phyloP scores from a whole-genome alignment of 495 filamentous ascomycete species.

The Talaromyces liani region DNA sequence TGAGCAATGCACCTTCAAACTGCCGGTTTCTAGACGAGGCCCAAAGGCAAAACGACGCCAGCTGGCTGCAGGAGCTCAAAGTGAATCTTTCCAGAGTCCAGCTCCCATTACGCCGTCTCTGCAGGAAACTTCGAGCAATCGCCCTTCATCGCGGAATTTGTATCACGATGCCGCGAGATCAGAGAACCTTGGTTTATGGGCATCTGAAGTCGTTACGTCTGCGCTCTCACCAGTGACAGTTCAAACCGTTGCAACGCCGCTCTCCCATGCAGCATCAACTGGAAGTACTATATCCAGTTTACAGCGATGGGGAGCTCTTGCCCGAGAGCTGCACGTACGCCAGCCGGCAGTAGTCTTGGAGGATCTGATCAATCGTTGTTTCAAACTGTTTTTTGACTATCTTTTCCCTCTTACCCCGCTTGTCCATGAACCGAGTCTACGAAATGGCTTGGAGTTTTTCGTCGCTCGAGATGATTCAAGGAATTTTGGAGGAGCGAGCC shows the following conservation, averaged over 20 bases:
- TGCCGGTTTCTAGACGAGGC: conserved; percentile 15
- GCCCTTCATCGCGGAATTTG: background rate
- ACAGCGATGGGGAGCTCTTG: conserved; percentile 15
- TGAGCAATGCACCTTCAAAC: conserved; percentile 14
- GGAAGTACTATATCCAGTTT: conserved; percentile 10
- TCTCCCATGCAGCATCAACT: conserved; percentile 12
- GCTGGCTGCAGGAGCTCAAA: background rate
- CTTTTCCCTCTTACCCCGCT: conserved; percentile 23
- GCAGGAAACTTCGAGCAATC: background rate
- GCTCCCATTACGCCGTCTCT: conserved; percentile 1
- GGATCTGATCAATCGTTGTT: conserved; percentile 13
- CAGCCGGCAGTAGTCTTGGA: conserved; percentile 9
- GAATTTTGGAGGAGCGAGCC: background rate
- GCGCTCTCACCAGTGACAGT: conserved; percentile 14
- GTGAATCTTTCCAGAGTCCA: background rate
- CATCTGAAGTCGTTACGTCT: conserved; percentile 12
- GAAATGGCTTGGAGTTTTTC: conserved; percentile 16
- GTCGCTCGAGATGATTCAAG: conserved; percentile 4
- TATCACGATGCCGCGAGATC: background rate
- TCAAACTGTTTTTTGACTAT: conserved; percentile 20
- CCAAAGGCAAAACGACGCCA: conserved; percentile 13
- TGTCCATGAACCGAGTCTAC: conserved; percentile 22
- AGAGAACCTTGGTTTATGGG: conserved; percentile 11
- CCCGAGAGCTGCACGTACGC: background rate
- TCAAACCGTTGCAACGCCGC: conserved; percentile 10